Evolutionary conservation across 106 monocot genomes (phyloP).

Genomic region (Posidonia australis): DNA sequence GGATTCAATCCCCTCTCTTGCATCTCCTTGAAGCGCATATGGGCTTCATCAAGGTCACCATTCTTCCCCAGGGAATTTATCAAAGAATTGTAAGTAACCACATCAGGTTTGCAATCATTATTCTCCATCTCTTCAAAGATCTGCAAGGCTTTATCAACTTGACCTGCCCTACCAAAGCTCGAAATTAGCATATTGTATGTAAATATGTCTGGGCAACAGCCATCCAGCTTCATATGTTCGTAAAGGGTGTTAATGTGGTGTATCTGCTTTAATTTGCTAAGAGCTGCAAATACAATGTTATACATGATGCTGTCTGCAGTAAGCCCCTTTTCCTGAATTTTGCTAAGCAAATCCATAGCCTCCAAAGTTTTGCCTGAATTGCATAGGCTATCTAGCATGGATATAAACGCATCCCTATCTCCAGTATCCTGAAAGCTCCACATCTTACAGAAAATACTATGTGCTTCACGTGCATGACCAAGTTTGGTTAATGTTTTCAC

Average conservation of each 20-base stretch:
- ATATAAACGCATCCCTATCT: conserved; percentile 62
- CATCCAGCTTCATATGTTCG: conserved; percentile 64
- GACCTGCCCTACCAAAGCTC: conserved; percentile 66
- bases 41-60: conserved; percentile 92
- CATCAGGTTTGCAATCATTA: conserved; percentile 71
- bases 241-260: conserved; percentile 36
- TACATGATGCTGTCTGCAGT: conserved; percentile 62
- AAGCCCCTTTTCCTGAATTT: conserved; percentile 76
- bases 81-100: conserved; percentile 91
- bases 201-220: conserved; percentile 60
- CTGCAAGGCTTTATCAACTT: conserved; percentile 47
- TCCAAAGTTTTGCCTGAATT: conserved; percentile 62
- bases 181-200: conserved; percentile 94
- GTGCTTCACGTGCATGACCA: conserved; percentile 82
- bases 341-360: conserved; percentile 76
- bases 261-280: conserved; percentile 59
- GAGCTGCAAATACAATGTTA: conserved; percentile 67
- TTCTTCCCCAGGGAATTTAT: conserved; percentile 86
- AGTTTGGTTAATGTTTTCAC: conserved; percentile 63
- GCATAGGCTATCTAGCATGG: conserved; percentile 78
- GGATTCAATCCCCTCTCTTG: conserved; percentile 83
- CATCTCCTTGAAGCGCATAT: conserved; percentile 89
- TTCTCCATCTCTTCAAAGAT: conserved; percentile 81
- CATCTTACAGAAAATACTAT: conserved; percentile 80
- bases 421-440: conserved; percentile 66